These are phyloP conservation scores for Leptographium wingfieldii DNA, from an alignment of 2,329 filamentous ascomycete species.

Conservation along the genomic window DNA sequence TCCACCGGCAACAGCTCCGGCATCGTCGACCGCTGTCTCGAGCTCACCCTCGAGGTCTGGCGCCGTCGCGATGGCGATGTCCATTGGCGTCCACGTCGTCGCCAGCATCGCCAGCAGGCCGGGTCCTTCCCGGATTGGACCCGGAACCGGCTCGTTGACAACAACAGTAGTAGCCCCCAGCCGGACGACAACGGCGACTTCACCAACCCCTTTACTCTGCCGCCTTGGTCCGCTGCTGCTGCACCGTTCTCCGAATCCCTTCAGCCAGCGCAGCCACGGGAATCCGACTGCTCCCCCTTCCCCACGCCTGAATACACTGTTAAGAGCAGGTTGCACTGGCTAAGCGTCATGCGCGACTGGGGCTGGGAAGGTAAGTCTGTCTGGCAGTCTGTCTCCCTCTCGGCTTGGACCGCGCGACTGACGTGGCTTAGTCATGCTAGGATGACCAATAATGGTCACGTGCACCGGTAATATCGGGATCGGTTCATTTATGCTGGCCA, in stretches of 20 bases:
- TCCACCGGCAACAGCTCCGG: constrained; percentile 2
- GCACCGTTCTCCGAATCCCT: not conserved
- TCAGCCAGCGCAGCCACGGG: too few species aligned
- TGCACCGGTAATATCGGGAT: too few species aligned
- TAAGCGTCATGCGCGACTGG: constrained; percentile 4
- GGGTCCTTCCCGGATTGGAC: too few species aligned
- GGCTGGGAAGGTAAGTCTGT: constrained; percentile 3
- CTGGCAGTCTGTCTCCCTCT: not conserved
- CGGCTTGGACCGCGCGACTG: not conserved
- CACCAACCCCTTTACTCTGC: not conserved
- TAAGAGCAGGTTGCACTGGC: constrained; percentile 2
- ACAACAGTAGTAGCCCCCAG: too few species aligned
- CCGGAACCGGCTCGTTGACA: too few species aligned
- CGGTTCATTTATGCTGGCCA: too few species aligned
- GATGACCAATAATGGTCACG: not conserved
- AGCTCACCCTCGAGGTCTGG: constrained; percentile 5
- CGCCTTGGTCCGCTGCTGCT: not conserved
- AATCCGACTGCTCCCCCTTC: too few species aligned
- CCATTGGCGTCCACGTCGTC: not conserved
- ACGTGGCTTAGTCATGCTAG: not conserved
- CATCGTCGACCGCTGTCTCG: constrained; percentile 6
- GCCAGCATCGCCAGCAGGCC: not conserved
- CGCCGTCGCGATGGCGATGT: not conserved
- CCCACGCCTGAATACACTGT: not conserved
- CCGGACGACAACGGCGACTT: not conserved